A percentile compares a stretch with the other conserved stretches of the same genome.
These are phyloP conservation scores for Cutaneotrichosporon cyanovorans DNA, from an alignment of 1,284 basidiomycete species.

Conservation along the genomic window DNA sequence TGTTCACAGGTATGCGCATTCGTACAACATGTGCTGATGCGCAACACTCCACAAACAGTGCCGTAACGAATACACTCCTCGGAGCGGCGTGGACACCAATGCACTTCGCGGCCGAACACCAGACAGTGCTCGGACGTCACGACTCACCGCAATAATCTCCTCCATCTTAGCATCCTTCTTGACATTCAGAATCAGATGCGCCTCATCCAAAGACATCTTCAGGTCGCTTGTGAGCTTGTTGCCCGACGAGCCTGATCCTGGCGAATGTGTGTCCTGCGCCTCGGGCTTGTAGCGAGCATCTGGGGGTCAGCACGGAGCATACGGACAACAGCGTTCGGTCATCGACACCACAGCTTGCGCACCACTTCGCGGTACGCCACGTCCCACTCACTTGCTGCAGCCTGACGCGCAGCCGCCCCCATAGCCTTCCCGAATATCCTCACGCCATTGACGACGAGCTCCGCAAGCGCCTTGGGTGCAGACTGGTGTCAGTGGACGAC, in stretches of 20 bases:
- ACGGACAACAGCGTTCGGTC: too few relatives aligned
- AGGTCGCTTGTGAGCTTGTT: constrained; percentile 56
- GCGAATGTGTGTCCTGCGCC: constrained; percentile 29
- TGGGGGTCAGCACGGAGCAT: constrained; percentile 41
- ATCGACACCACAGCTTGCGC: too few relatives aligned
- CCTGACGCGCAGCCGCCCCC: constrained; percentile 82
- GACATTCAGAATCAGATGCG: constrained; percentile 83
- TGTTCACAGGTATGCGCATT: too few relatives aligned
- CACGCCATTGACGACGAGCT: constrained; percentile 31
- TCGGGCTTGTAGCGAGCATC: constrained; percentile 73
- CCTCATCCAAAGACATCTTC: constrained; percentile 93
- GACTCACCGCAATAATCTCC: constrained; percentile 61
- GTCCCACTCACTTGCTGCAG: constrained; percentile 70
- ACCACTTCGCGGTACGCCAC: too few relatives aligned
- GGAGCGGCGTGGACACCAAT: too few relatives aligned
- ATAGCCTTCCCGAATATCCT: constrained; percentile 74
- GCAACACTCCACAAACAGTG: too few relatives aligned
- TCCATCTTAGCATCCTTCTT: constrained; percentile 69
- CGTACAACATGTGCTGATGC: too few relatives aligned
- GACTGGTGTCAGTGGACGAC: constrained; percentile 19
- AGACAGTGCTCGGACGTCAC: too few relatives aligned
- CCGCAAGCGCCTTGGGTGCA: constrained; percentile 30
- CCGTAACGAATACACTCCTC: too few relatives aligned
- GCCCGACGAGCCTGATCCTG: constrained; percentile 21
- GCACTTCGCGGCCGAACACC: too few relatives aligned